These are phyloP conservation scores for Aleurites moluccanus DNA, from an alignment of 441 rosid genomes.

Conservation along the genomic window DNA sequence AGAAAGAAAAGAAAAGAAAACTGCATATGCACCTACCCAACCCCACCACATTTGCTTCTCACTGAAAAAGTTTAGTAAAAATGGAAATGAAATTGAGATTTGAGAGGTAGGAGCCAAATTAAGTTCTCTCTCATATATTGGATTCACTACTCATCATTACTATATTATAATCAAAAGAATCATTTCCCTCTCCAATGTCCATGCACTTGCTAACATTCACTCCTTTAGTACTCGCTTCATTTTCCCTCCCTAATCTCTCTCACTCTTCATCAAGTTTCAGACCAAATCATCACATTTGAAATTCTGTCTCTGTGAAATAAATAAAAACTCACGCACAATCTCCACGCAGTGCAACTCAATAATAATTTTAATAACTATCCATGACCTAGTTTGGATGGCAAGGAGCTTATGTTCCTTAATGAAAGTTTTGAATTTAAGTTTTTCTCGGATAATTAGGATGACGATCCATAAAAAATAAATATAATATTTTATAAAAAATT, in stretches of 20 bases:
- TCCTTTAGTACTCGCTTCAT: background rate
- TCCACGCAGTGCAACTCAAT: conserved; percentile 32
- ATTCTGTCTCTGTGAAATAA: conserved; percentile 42
- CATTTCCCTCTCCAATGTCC: conserved; percentile 29
- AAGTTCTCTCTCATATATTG: conserved; percentile 21
- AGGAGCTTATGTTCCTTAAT: no score
- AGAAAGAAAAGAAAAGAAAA: background rate
- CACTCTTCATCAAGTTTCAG: conserved; percentile 28
- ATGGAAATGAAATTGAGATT: conserved; percentile 16
- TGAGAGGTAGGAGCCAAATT: background rate
- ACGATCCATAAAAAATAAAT: no score
- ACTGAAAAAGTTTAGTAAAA: conserved; percentile 18
- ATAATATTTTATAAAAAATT: no score
- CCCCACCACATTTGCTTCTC: conserved; percentile 17
- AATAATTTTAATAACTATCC: no score
- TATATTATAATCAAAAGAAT: conserved; percentile 38
- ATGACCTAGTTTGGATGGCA: no score
- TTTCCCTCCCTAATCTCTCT: conserved; percentile 24
- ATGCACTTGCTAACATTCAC: conserved; percentile 4
- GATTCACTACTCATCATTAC: conserved; percentile 52
- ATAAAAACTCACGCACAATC: conserved; percentile 28
- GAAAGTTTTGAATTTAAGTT: no score
- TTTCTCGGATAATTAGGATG: no score
- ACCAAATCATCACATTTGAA: conserved; percentile 55
- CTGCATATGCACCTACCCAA: background rate